phyloP scores from a whole-genome alignment of 2,329 filamentous ascomycete genomes.

The Pseudopyrenochaeta lycopersici region DNA sequence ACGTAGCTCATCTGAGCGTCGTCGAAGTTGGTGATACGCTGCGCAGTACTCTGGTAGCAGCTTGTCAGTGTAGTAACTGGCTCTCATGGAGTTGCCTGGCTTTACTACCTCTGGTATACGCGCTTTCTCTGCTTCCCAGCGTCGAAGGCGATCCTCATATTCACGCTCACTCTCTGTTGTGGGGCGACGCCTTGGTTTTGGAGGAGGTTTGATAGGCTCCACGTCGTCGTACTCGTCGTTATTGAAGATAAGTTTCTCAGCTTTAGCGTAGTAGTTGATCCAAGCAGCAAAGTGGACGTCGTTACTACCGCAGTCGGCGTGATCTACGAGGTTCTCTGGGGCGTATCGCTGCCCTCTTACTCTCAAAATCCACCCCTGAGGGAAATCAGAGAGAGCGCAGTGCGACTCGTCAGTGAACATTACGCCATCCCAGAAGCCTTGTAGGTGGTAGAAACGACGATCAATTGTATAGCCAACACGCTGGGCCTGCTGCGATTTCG shows the following conservation, averaged over 20 bases:
- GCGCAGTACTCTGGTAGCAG: constrained; percentile 1
- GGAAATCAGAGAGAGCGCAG: too few species aligned
- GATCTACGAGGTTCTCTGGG: too few species aligned
- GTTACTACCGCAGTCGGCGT: too few species aligned
- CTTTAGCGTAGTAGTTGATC: too few species aligned
- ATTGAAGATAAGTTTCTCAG: not conserved
- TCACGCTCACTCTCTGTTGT: not conserved
- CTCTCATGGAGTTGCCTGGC: not conserved
- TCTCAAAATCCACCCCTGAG: too few species aligned
- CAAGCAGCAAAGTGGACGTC: too few species aligned
- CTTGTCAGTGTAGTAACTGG: constrained; percentile 5
- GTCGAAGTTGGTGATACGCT: not conserved
- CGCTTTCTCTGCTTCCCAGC: constrained; percentile 5
- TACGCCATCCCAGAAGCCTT: too few species aligned
- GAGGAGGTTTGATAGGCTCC: not conserved
- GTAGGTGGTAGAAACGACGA: too few species aligned
- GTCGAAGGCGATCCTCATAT: not conserved
- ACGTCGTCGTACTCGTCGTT: constrained; percentile 10
- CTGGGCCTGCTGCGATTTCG: too few species aligned
- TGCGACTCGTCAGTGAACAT: too few species aligned
- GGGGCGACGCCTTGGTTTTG: constrained; percentile 1
- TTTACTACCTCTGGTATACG: not conserved
- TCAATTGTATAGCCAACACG: too few species aligned
- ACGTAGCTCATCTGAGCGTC: not conserved
- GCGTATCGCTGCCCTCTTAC: too few species aligned